These are phyloP conservation scores for Barbatosphaeria neglecta DNA, from an alignment of 495 filamentous ascomycete genomes.

Conservation along the genomic window DNA sequence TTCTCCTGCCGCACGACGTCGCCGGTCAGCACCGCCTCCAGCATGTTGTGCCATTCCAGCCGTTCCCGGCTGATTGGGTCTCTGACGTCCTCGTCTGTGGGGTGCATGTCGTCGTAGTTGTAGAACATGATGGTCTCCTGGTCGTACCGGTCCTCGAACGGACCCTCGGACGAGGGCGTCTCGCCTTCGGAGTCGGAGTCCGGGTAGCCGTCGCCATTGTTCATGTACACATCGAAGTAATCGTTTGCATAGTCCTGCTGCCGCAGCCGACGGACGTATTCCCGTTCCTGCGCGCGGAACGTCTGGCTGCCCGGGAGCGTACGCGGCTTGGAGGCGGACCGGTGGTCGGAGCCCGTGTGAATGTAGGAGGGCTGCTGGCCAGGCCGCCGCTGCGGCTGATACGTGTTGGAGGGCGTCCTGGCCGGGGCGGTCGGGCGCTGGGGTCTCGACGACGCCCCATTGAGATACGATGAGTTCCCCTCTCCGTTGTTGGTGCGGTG, in stretches of 20 bases:
- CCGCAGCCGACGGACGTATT: slow-evolving; percentile 36
- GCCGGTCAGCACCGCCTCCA: slow-evolving; percentile 87
- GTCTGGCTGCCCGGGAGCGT: slow-evolving; percentile 53
- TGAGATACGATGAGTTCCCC: slow-evolving; percentile 10
- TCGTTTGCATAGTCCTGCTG: slow-evolving; percentile 53
- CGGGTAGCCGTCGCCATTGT: slow-evolving; percentile 49
- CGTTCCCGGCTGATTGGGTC: slow-evolving; percentile 82
- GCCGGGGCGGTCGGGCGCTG: slow-evolving; percentile 23
- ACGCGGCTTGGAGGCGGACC: slow-evolving; percentile 78
- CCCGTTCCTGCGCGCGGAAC: slow-evolving; percentile 37
- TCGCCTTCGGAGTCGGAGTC: slow-evolving; percentile 80
- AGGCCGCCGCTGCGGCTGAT: slow-evolving; percentile 33
- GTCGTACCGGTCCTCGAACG: slow-evolving; percentile 76
- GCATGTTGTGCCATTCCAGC: slow-evolving; percentile 96
- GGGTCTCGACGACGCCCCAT: slow-evolving; percentile 15
- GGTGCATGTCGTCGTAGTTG: slow-evolving; percentile 74
- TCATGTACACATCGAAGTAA: slow-evolving; percentile 64
- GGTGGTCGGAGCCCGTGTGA: slow-evolving; percentile 54
- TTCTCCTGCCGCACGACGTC: slow-evolving; percentile 98
- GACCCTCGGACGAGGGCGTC: slow-evolving; percentile 73
- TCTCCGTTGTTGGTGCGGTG: slow-evolving; percentile 1
- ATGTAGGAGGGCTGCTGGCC: slow-evolving; percentile 17
- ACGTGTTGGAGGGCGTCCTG: slow-evolving; percentile 38
- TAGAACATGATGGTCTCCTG: slow-evolving; percentile 84
- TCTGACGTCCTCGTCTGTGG: slow-evolving; percentile 77